Percentiles rank a stretch among this genome's conserved stretches.
These are phyloP conservation scores for Trametes coccinea DNA, from an alignment of 768 basidiomycete species.

Conservation along the genomic window DNA sequence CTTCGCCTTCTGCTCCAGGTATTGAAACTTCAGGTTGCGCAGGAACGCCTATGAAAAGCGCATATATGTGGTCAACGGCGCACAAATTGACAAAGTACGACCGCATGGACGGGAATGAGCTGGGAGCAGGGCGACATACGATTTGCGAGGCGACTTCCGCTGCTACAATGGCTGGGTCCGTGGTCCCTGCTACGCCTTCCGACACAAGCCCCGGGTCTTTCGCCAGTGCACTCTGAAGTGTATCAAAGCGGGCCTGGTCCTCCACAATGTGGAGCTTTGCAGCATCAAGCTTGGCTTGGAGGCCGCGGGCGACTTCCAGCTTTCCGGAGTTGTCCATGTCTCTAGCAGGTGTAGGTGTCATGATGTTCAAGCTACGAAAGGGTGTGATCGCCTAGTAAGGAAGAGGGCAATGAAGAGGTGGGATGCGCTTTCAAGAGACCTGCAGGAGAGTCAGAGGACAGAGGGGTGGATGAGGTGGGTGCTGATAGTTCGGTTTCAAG, in stretches of 20 bases:
- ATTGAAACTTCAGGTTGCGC: constrained; percentile 84
- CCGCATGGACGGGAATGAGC: too few species aligned
- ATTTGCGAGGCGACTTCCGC: constrained; percentile 61
- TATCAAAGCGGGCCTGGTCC: constrained; percentile 22
- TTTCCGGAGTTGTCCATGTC: constrained; percentile 18
- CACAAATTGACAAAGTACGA: not conserved
- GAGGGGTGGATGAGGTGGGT: too few species aligned
- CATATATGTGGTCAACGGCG: not conserved
- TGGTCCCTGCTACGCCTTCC: constrained; percentile 20
- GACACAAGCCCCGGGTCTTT: constrained; percentile 18
- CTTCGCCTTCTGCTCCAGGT: constrained; percentile 89
- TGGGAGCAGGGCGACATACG: constrained; percentile 40
- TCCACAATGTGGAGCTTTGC: constrained; percentile 22
- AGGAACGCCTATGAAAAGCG: constrained; percentile 58
- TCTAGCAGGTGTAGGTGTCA: constrained; percentile 1
- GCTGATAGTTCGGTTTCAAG: too few species aligned
- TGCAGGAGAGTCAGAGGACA: too few species aligned
- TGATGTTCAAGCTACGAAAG: not conserved
- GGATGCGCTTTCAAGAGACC: too few species aligned
- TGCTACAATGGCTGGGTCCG: constrained; percentile 43
- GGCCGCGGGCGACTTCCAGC: constrained; percentile 22
- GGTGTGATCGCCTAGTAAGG: not conserved
- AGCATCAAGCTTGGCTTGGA: constrained; percentile 19
- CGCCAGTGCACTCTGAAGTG: constrained; percentile 16
- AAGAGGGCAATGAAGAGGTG: too few species aligned